Evolutionary conservation across 805 yeast genomes (phyloP).

Genomic region (Tetrapisispora namnaoensis): DNA sequence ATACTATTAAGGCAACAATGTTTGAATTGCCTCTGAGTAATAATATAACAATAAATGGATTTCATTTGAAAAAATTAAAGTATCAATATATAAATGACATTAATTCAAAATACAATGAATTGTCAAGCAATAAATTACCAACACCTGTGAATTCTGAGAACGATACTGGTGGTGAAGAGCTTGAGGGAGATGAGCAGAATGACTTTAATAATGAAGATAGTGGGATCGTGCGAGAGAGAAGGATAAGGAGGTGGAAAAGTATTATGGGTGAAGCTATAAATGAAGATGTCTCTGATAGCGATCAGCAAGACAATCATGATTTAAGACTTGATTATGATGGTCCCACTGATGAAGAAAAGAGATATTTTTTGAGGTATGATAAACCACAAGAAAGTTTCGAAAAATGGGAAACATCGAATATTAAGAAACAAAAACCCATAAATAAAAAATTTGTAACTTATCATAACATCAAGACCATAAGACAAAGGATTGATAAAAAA

Average conservation of each 20-base stretch:
- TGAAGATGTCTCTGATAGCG: conserved; percentile 11
- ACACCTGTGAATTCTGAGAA: conserved; percentile 22
- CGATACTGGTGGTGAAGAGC: conserved; percentile 7
- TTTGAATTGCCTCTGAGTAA: conserved; percentile 15
- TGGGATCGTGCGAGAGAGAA: conserved; percentile 6
- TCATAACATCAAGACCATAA: conserved; percentile 6
- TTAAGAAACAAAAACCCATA: conserved; percentile 11
- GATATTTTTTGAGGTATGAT: conserved; percentile 18
- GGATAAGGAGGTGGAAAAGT: conserved; percentile 15
- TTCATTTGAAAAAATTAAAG: conserved; percentile 14
- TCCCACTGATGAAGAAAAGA: conserved; percentile 15
- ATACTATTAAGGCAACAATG: conserved; percentile 6
- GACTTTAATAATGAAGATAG: conserved; percentile 6
- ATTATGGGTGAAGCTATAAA: conserved; percentile 14
- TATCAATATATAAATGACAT: conserved; percentile 18
- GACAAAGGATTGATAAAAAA: conserved; percentile 10
- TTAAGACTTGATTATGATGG: conserved; percentile 4
- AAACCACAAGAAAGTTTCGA: conserved; percentile 27
- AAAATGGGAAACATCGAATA: conserved; percentile 18
- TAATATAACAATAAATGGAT: conserved; percentile 8
- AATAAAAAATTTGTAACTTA: conserved; percentile 14
- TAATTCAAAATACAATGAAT: conserved; percentile 6
- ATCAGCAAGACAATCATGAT: conserved; percentile 6
- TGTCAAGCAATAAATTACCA: conserved; percentile 6
- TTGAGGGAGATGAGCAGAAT: conserved; percentile 7